These are phyloP conservation scores for Penicillium occitanis DNA, from an alignment of 2,329 filamentous ascomycete genomes.

Conservation along the genomic window DNA sequence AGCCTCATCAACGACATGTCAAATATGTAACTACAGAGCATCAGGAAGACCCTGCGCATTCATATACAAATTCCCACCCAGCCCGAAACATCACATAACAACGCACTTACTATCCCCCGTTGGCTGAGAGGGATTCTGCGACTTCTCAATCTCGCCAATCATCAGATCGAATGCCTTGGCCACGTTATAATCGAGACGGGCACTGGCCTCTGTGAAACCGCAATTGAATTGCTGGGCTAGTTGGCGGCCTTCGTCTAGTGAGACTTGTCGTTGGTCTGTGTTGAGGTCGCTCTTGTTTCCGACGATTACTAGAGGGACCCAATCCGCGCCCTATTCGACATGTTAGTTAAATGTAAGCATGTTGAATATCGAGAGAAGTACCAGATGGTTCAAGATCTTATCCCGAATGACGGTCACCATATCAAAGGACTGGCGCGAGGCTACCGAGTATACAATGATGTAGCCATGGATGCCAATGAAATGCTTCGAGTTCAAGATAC, in stretches of 20 bases:
- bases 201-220: conserved; percentile 92
- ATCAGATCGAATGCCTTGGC: conserved; percentile 88
- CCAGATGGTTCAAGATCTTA: conserved; percentile 95
- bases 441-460: conserved; percentile 97
- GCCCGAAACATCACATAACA: conserved; percentile 64
- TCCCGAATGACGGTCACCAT: conserved; percentile 96
- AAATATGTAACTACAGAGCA: neutral
- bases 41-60: neutral
- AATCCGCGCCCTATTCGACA: conserved; percentile 72
- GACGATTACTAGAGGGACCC: conserved; percentile 89
- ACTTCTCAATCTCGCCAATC: conserved; percentile 92
- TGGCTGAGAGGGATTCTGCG: conserved; percentile 83
- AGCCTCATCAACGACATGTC: neutral
- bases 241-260: conserved; percentile 77
- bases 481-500: conserved; percentile 95
- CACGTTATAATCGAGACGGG: conserved; percentile 92
- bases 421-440: conserved; percentile 89
- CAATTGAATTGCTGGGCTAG: conserved; percentile 85
- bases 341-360: conserved; percentile 17
- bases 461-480: conserved; percentile 99
- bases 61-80: conserved; percentile 6
- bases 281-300: conserved; percentile 96
- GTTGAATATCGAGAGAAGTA: conserved; percentile 40
- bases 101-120: conserved; percentile 76
- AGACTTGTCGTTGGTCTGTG: conserved; percentile 89